These are phyloP conservation scores for Pelargonium australe DNA, from an alignment of 441 rosid genomes.

Conservation along the genomic window DNA sequence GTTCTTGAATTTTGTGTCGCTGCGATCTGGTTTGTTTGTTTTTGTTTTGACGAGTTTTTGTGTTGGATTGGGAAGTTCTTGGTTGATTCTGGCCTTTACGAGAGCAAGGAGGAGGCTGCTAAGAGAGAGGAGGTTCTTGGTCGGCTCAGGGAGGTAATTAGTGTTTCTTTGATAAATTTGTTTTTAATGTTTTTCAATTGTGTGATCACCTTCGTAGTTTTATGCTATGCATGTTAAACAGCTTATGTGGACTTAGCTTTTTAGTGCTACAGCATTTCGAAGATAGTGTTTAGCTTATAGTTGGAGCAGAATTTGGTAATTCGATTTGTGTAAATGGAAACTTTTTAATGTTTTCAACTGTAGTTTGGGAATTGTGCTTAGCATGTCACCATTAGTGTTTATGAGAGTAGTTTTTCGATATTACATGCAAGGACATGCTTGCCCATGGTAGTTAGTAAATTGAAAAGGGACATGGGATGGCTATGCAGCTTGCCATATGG, in stretches of 20 bases:
- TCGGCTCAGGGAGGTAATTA: slow-evolving; percentile 41
- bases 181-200: not conserved
- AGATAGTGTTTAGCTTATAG: not conserved
- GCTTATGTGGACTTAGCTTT: not conserved
- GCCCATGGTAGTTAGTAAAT: too few relatives aligned
- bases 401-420: too few relatives aligned
- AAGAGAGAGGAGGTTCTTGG: slow-evolving; percentile 49
- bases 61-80: slow-evolving; percentile 30
- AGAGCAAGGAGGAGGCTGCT: slow-evolving; percentile 47
- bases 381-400: too few relatives aligned
- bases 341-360: too few relatives aligned
- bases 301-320: too few relatives aligned
- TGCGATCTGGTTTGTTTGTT: not conserved
- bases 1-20: not conserved
- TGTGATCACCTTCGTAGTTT: not conserved
- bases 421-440: too few relatives aligned
- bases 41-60: slow-evolving; percentile 9
- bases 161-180: not conserved
- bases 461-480: too few relatives aligned
- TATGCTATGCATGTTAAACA: not conserved
- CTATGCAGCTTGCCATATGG: too few relatives aligned
- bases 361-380: too few relatives aligned
- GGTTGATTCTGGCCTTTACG: slow-evolving; percentile 51
- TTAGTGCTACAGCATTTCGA: not conserved
- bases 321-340: too few relatives aligned